phyloP scores from a whole-genome alignment of 176 grass and related monocot species.

The Pontederia crassipes region DNA sequence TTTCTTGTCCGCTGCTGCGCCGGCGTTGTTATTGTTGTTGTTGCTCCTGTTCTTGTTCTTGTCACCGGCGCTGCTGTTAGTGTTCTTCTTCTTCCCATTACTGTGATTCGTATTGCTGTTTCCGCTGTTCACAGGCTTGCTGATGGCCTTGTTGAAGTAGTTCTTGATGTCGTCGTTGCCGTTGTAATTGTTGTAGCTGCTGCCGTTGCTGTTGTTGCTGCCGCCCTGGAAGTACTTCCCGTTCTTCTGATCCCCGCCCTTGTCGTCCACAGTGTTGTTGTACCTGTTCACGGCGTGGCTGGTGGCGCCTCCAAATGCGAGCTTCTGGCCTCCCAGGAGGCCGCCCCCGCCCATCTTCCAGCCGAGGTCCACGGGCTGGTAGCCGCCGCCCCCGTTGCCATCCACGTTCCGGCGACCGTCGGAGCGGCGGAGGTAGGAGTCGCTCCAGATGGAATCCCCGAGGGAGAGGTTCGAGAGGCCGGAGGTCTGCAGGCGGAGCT shows the following conservation, averaged over 20 bases:
- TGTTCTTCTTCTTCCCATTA: constrained; percentile 8
- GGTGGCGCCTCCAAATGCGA: constrained; percentile 61
- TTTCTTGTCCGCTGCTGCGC: constrained; percentile 52
- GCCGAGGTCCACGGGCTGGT: neutral
- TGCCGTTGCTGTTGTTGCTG: neutral
- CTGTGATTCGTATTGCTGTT: constrained; percentile 5
- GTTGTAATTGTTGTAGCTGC: neutral
- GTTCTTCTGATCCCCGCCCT: constrained; percentile 19
- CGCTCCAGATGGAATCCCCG: constrained; percentile 82
- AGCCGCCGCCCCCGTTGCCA: constrained; percentile 1
- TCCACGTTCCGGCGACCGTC: constrained; percentile 16
- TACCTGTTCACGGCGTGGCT: constrained; percentile 49
- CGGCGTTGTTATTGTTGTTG: constrained; percentile 15
- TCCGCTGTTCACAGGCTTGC: constrained; percentile 1
- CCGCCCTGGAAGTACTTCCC: constrained; percentile 11
- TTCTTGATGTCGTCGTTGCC: constrained; percentile 2
- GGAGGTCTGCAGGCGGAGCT: constrained; percentile 67
- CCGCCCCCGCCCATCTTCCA: neutral
- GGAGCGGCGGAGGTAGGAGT: constrained; percentile 19
- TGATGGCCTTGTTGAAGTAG: constrained; percentile 13
- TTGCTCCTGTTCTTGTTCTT: constrained; percentile 21
- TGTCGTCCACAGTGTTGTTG: constrained; percentile 32
- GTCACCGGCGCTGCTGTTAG: constrained; percentile 27
- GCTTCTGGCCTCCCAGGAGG: constrained; percentile 25
- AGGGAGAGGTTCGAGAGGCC: constrained; percentile 63